Percentiles rank a stretch among this genome's conserved stretches.
Evolutionary conservation across 208 protist genomes (phyloP).

Genomic region (Endotrypanum monterogeii): DNA sequence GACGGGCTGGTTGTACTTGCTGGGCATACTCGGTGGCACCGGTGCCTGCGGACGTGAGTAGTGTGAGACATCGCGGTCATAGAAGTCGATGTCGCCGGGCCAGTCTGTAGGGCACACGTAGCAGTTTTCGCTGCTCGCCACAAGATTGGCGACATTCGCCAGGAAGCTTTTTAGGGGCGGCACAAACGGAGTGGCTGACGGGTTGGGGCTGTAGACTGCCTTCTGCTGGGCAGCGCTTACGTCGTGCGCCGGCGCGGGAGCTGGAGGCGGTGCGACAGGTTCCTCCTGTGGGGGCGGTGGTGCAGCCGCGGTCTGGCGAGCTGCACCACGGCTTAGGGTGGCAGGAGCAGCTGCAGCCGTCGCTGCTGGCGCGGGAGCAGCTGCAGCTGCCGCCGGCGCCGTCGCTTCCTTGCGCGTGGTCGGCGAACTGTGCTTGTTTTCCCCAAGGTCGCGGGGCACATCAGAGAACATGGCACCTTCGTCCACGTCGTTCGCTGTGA

Average conservation of each 20-base stretch:
- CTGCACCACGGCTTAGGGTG: constrained; percentile 5
- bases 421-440: constrained; percentile 10
- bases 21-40: constrained; percentile 22
- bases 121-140: constrained; percentile 51
- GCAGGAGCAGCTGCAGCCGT: constrained; percentile 4
- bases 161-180: constrained; percentile 54
- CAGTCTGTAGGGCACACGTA: constrained; percentile 47
- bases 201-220: constrained; percentile 54
- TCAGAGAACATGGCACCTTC: constrained; percentile 85
- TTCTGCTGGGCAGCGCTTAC: constrained; percentile 27
- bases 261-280: neutral
- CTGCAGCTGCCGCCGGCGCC: constrained; percentile 5
- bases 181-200: constrained; percentile 47
- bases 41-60: constrained; percentile 50
- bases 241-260: constrained; percentile 26
- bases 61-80: constrained; percentile 69
- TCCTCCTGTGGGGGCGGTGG: constrained; percentile 19
- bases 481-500: constrained; percentile 50
- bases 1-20: constrained; percentile 30
- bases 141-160: constrained; percentile 45
- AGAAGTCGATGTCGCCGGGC: constrained; percentile 61
- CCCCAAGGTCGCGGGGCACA: constrained; percentile 40
- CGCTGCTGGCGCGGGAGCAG: constrained; percentile 28
- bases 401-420: constrained; percentile 19
- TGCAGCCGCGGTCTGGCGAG: constrained; percentile 19